Conservation (phyloP, 768 basidiomycete species). For the Pisolithus marmoratus region DNA sequence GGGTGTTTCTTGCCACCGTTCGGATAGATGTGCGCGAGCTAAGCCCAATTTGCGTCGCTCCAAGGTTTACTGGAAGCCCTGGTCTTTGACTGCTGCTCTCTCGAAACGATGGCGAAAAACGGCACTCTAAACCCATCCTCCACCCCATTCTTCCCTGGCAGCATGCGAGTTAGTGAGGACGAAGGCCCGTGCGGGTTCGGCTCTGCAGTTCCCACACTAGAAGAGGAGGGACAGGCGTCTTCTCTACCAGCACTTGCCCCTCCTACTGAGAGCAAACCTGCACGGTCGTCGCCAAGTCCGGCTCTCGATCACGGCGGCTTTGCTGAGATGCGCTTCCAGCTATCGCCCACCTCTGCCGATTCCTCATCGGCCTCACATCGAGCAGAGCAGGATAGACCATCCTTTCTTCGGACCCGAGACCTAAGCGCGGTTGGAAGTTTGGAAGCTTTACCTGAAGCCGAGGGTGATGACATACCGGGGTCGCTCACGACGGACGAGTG, state of each 20-base stretch:
- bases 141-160: conserved; percentile 78
- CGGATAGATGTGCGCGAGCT: conserved; percentile 1
- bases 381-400: conserved; percentile 40
- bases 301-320: conserved; percentile 30
- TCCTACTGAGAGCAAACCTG: conserved; percentile 60
- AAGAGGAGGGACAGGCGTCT: conserved; percentile 41
- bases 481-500: conserved; percentile 24
- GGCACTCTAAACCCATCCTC: conserved; percentile 77
- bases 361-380: conserved; percentile 45
- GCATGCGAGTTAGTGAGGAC: conserved; percentile 49
- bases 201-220: conserved; percentile 43
- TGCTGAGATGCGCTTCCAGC: conserved; percentile 28
- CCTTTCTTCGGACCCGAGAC: conserved; percentile 41
- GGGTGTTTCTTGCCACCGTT: background rate
- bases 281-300: conserved; percentile 67
- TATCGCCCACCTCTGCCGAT: conserved; percentile 34
- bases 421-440: conserved; percentile 44
- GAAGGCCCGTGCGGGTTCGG: conserved; percentile 41
- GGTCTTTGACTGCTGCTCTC: conserved; percentile 15
- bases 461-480: conserved; percentile 47
- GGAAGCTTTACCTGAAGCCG: conserved; percentile 53
- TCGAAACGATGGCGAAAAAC: conserved; percentile 61
- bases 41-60: conserved; percentile 1
- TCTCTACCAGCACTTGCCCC: conserved; percentile 57
- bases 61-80: conserved; percentile 14